Base-by-base conservation (phyloP, 2,329 filamentous ascomycete genomes). In the Nigrograna mackinnonii region DNA sequence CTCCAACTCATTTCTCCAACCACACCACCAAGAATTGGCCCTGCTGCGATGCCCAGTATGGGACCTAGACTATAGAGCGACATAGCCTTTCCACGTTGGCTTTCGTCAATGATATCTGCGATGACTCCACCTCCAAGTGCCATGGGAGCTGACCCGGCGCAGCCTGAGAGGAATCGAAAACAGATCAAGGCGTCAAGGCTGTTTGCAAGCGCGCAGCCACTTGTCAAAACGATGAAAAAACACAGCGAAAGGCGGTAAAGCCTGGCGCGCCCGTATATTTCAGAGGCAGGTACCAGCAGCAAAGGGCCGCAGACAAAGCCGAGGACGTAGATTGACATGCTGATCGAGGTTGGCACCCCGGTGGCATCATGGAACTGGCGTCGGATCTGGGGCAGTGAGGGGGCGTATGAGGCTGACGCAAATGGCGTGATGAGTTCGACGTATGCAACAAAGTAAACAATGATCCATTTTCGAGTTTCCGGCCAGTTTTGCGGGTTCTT, bases 111-210 rank as follows among this genome's bases (percentile, higher is more conserved):
- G 26, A 79, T 54, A 50, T 82, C 79, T 3, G 76, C 74, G 26
- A 82, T 69, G 2, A 71, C 74, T 2, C 75, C 79, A 18, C 72
- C 75, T 12, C 76, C 78, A 13, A 78, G 68, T 2, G 78, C 75
- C 39, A 64, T 42, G 11, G 54, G 49, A 2, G 44, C 54, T 2
- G 54, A 55, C 2, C 49, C 57, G n/a, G 50, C 49, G 20, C 43
- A 37, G 1, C 60, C 62, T n/a, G 50, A 46, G 5, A 63, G 22
- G 41, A 66, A 58, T 3, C 62, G 56, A 36, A 63, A 60, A 6
- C 44, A 49, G 14, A 65, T 36, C 19, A 66, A 50, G 43, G 54
- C 52, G 28, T 22, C 43, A 11, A 49, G 47, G 35, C 52, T 58
- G 5, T 43, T 53, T n/a, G 41, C 40, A 0, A 60, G 32, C 6